Conservation (phyloP, 2,329 filamentous ascomycete genomes). For the Didymella pomorum region DNA sequence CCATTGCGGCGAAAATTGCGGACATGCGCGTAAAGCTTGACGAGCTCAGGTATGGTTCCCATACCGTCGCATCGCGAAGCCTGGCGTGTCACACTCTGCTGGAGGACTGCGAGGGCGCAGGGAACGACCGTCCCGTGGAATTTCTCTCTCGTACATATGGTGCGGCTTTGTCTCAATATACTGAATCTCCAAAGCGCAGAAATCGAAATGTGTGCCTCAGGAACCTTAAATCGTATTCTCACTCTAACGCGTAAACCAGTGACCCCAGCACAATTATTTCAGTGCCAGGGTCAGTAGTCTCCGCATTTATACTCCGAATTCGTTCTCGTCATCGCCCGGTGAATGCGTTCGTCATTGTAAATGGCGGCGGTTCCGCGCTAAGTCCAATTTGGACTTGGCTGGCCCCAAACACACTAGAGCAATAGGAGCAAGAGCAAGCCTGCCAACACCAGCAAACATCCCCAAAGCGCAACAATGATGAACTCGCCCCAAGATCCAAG, state of each 20-base stretch:
- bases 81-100: background rate
- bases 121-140: background rate
- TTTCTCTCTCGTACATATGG: background rate
- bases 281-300: background rate
- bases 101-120: background rate
- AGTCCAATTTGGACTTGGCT: constrained; percentile 5
- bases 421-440: background rate
- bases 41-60: no score
- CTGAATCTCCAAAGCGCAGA: background rate
- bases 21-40: background rate
- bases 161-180: background rate
- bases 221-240: background rate
- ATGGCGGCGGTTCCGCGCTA: constrained; percentile 4
- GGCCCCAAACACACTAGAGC: constrained; percentile 1
- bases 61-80: background rate
- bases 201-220: background rate
- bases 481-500: background rate
- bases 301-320: background rate
- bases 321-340: background rate
- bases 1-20: background rate
- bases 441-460: background rate
- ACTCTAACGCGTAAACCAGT: background rate
- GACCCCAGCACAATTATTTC: background rate
- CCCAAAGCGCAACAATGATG: background rate
- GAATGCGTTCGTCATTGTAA: background rate